These are phyloP conservation scores for Daedaleopsis nitida DNA, from an alignment of 768 basidiomycete species.

Conservation along the genomic window DNA sequence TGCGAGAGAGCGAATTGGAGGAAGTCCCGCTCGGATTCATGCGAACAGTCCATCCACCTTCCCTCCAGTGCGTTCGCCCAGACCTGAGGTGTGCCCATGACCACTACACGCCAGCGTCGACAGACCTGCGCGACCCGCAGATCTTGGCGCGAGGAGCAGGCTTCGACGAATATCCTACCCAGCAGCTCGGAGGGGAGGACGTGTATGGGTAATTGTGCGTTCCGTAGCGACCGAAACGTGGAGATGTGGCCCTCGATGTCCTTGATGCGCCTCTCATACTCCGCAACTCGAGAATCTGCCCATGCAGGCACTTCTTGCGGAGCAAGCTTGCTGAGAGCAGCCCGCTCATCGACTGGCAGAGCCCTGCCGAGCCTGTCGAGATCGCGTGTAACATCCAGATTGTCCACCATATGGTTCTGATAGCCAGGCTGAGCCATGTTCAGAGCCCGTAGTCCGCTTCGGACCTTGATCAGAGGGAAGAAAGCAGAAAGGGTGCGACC, in stretches of 20 bases:
- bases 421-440: too few species aligned
- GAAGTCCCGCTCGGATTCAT: too few species aligned
- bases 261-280: neutral
- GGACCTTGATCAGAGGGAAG: too few species aligned
- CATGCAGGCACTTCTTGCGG: neutral
- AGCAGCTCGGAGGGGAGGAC: neutral
- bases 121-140: neutral
- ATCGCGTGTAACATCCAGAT: too few species aligned
- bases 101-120: neutral
- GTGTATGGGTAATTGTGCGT: neutral
- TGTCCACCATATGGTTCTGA: too few species aligned
- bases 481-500: too few species aligned
- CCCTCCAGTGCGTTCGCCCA: neutral
- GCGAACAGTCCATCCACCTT: too few species aligned
- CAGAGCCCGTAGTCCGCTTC: too few species aligned
- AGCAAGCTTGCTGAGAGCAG: neutral
- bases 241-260: neutral
- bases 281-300: neutral
- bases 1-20: too few species aligned
- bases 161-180: neutral
- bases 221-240: neutral
- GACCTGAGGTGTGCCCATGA: neutral
- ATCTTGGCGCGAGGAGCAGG: neutral
- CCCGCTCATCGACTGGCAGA: neutral
- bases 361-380: too few species aligned